Conservation (phyloP, 805 yeast species). For the Candida ortonii region DNA sequence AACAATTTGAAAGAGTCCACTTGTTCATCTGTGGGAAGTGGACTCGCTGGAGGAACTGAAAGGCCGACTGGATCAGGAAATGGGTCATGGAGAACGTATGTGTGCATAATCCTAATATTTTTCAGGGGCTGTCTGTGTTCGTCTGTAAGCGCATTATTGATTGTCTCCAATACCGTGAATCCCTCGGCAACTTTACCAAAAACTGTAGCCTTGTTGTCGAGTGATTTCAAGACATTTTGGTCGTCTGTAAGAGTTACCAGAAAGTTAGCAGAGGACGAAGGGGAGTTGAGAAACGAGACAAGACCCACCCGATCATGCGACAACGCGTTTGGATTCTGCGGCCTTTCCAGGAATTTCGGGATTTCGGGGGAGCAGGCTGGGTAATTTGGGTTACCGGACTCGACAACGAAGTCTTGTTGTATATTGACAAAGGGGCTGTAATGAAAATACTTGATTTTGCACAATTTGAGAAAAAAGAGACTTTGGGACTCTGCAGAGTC, state of each 20-base stretch:
- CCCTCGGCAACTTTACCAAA: constrained; percentile 58
- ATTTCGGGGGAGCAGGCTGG: constrained; percentile 29
- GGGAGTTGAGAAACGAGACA: constrained; percentile 26
- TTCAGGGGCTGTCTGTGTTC: constrained; percentile 39
- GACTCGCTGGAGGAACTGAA: constrained; percentile 27
- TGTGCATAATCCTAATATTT: constrained; percentile 51
- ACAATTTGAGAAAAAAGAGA: constrained; percentile 50
- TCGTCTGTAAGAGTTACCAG: constrained; percentile 36
- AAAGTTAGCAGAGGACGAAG: constrained; percentile 35
- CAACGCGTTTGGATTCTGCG: constrained; percentile 21
- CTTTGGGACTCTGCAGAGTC: constrained; percentile 38
- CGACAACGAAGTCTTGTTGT: constrained; percentile 37
- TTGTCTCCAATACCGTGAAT: constrained; percentile 40
- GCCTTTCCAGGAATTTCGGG: neutral
- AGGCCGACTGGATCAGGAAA: constrained; percentile 36
- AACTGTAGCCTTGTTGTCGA: constrained; percentile 25
- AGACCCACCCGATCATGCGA: constrained; percentile 33
- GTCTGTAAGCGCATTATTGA: constrained; percentile 42
- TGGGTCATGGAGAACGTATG: constrained; percentile 53
- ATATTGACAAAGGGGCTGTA: constrained; percentile 49
- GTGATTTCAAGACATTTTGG: constrained; percentile 22
- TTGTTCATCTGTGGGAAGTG: constrained; percentile 35
- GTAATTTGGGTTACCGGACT: constrained; percentile 48
- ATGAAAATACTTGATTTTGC: constrained; percentile 50
- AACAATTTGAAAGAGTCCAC: constrained; percentile 33